These are phyloP conservation scores for Mycena leptocephala DNA, from an alignment of 768 basidiomycete genomes.

Conservation along the genomic window DNA sequence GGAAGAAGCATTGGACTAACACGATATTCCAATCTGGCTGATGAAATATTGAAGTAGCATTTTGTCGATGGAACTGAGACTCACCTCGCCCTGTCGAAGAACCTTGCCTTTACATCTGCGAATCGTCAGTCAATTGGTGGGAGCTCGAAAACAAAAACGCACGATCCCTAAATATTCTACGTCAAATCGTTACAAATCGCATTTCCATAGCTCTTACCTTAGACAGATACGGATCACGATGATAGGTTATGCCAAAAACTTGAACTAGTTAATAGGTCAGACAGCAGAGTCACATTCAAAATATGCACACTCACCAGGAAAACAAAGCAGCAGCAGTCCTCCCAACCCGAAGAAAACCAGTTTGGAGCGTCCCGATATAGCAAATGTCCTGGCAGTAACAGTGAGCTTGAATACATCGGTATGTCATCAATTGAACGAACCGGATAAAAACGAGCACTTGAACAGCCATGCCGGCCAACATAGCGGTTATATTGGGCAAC, in stretches of 20 bases:
- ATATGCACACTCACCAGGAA: slow-evolving; percentile 6
- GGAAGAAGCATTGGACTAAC: not conserved
- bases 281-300: not conserved
- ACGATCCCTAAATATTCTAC: not conserved
- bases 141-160: not conserved
- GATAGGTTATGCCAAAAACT: slow-evolving; percentile 28
- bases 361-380: slow-evolving; percentile 23
- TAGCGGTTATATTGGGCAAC: slow-evolving; percentile 25
- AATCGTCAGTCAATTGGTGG: not conserved
- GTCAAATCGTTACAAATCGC: not conserved
- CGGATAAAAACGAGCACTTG: slow-evolving; percentile 24
- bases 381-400: not conserved
- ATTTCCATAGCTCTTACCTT: not conserved
- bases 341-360: slow-evolving; percentile 9
- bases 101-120: slow-evolving; percentile 25
- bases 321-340: slow-evolving; percentile 6
- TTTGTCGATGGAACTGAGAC: not conserved
- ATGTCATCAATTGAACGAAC: not conserved
- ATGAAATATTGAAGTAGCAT: not conserved
- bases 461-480: slow-evolving; percentile 24
- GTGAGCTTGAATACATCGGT: not conserved
- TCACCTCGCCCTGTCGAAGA: slow-evolving; percentile 9
- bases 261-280: not conserved
- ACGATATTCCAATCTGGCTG: slow-evolving; percentile 33
- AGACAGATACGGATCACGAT: not conserved